phyloP scores from a whole-genome alignment of 1,284 basidiomycete genomes.

The Somion occarium region DNA sequence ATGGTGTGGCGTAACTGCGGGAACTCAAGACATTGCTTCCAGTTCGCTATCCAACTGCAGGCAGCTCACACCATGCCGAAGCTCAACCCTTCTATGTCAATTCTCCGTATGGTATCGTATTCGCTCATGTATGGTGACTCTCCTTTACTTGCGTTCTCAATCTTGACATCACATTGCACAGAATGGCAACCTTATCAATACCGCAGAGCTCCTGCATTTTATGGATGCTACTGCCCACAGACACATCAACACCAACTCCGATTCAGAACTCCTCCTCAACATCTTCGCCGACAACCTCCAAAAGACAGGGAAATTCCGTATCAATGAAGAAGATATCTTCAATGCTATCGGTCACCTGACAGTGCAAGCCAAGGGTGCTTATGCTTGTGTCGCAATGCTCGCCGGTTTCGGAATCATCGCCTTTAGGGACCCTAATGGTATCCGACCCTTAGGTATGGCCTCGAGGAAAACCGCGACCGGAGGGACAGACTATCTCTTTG shows the following conservation, averaged over 20 bases:
- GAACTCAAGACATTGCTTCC: slow-evolving; percentile 7
- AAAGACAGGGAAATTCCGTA: slow-evolving; percentile 98
- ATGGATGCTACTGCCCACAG: slow-evolving; percentile 97
- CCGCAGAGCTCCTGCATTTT: slow-evolving; percentile 77
- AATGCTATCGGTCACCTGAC: slow-evolving; percentile 89
- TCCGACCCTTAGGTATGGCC: slow-evolving; percentile 87
- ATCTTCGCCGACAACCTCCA: slow-evolving; percentile 98
- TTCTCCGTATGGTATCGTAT: slow-evolving; percentile 97
- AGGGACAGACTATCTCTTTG: slow-evolving; percentile 85
- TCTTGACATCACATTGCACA: slow-evolving; percentile 28
- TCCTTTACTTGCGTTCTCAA: slow-evolving; percentile 3
- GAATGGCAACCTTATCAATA: slow-evolving; percentile 99
- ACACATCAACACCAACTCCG: slow-evolving; percentile 98
- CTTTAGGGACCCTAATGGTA: slow-evolving; percentile 99
- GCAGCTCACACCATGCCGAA: slow-evolving; percentile 96
- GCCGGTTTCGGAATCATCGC: slow-evolving; percentile 99
- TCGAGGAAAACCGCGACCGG: slow-evolving; percentile 45
- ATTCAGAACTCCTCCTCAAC: slow-evolving; percentile 96
- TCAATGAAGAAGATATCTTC: slow-evolving; percentile 99
- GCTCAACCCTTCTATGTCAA: slow-evolving; percentile 99
- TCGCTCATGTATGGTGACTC: slow-evolving; percentile 81
- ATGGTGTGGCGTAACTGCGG: slow-evolving; percentile 4
- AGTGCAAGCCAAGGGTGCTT: slow-evolving; percentile 87
- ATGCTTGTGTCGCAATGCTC: slow-evolving; percentile 97
- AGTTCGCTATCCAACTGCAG: slow-evolving; percentile 98